phyloP scores from a whole-genome alignment of 2,329 filamentous ascomycete genomes.

The Xenoacremonium recifei region DNA sequence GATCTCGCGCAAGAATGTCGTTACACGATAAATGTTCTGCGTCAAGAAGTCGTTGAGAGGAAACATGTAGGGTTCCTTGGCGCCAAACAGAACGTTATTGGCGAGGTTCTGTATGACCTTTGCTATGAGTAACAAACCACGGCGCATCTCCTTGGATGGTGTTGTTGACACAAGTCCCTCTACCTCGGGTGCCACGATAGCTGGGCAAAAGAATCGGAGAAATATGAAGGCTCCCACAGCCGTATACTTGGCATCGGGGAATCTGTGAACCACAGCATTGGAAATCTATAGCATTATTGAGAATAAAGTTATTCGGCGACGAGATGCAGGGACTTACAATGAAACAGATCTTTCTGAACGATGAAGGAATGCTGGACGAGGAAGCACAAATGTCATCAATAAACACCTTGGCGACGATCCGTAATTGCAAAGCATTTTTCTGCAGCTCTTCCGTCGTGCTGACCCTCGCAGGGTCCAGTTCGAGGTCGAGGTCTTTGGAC shows the following conservation, averaged over 20 bases:
- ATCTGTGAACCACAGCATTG: constrained; percentile 59
- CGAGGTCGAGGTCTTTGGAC: constrained; percentile 65
- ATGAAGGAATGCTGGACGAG: constrained; percentile 56
- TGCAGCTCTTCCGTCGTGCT: constrained; percentile 60
- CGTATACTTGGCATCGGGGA: constrained; percentile 69
- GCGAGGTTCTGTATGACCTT: constrained; percentile 71
- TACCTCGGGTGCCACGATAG: constrained; percentile 67
- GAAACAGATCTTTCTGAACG: constrained; percentile 66
- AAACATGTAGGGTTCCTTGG: constrained; percentile 72
- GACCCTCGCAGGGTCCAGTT: constrained; percentile 64
- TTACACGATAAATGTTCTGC: constrained; percentile 66
- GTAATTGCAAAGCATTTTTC: constrained; percentile 64
- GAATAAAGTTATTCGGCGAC: too few species aligned
- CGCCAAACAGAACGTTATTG: constrained; percentile 70
- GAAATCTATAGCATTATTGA: constrained; percentile 47
- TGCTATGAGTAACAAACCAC: constrained; percentile 66
- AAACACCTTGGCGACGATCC: constrained; percentile 68
- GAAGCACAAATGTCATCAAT: constrained; percentile 70
- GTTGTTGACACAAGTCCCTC: constrained; percentile 61
- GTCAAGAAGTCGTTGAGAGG: constrained; percentile 68
- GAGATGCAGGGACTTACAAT: constrained; percentile 52
- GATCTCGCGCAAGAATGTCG: constrained; percentile 65
- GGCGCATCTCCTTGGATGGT: constrained; percentile 67
- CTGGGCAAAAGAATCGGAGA: constrained; percentile 69
- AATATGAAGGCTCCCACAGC: constrained; percentile 72